Evolutionary conservation across 148 eudicot species (phyloP).

Genomic region (Arbutus unedo): DNA sequence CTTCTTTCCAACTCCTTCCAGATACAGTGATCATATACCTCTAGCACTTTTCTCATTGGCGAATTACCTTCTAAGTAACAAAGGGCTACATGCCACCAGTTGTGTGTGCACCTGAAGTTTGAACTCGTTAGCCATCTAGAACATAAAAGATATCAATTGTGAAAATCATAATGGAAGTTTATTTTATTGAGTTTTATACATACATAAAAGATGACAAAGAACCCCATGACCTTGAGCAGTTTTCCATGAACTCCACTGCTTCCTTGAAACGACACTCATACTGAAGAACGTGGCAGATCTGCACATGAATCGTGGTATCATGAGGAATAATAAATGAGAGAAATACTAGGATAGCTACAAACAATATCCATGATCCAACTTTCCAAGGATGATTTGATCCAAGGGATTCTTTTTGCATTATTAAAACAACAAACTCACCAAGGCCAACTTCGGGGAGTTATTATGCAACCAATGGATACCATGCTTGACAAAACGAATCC

Average conservation of each 20-base stretch:
- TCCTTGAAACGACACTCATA: slow-evolving; percentile 69
- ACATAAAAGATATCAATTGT: not conserved
- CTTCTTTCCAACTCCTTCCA: slow-evolving; percentile 68
- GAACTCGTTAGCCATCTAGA: not conserved
- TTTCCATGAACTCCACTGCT: slow-evolving; percentile 85
- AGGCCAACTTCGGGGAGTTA: not conserved
- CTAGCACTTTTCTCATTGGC: slow-evolving; percentile 49
- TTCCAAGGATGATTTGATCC: not conserved
- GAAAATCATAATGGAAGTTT: not conserved
- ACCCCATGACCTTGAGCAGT: slow-evolving; percentile 65
- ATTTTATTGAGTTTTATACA: not conserved
- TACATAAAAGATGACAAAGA: slow-evolving; percentile 73
- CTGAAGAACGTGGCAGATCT: slow-evolving; percentile 90
- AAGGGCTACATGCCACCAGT: slow-evolving; percentile 98
- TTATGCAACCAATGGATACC: not conserved
- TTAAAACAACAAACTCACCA: not conserved
- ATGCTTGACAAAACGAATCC: not conserved
- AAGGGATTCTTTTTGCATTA: not conserved
- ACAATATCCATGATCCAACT: not conserved
- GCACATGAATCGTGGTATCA: slow-evolving; percentile 23
- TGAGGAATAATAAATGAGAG: slow-evolving; percentile 7
- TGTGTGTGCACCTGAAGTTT: slow-evolving; percentile 70
- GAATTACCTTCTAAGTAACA: slow-evolving; percentile 87
- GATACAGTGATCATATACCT: slow-evolving; percentile 68
- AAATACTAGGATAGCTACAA: not conserved